Conservation (phyloP, 805 yeast genomes). For the Limtongozyma cylindracea region DNA sequence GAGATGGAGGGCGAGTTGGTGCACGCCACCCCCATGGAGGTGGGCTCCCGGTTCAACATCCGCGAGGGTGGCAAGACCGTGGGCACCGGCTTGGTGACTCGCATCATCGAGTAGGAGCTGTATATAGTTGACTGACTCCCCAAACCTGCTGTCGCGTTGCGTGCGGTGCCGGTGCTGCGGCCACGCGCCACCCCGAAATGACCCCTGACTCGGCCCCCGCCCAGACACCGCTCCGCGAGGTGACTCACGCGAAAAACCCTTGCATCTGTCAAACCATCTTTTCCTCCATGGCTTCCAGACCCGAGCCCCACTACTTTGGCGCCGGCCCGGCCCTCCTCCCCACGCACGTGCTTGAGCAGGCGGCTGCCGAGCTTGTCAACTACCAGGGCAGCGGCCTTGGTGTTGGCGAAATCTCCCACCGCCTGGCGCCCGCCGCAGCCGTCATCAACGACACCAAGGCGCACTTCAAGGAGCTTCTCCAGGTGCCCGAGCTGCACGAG, state of each 20-base stretch:
- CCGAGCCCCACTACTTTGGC: constrained; percentile 67
- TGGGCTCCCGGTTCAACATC: constrained; percentile 94
- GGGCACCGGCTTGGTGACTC: constrained; percentile 94
- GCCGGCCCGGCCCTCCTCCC: constrained; percentile 98
- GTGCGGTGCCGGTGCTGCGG: no score
- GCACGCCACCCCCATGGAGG: constrained; percentile 83
- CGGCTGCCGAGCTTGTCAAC: constrained; percentile 60
- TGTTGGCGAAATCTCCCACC: constrained; percentile 88
- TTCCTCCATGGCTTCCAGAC: no score
- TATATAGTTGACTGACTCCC: no score
- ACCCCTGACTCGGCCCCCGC: no score
- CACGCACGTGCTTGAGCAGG: constrained; percentile 59
- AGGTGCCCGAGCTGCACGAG: constrained; percentile 80
- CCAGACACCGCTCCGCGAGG: no score
- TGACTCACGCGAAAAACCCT: no score
- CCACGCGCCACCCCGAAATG: no score
- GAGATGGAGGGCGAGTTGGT: constrained; percentile 86
- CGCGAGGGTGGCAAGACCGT: constrained; percentile 99
- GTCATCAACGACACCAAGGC: constrained; percentile 59
- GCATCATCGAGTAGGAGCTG: constrained; percentile 46
- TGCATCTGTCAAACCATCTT: no score
- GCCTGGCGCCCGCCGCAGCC: constrained; percentile 59
- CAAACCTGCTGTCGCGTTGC: no score
- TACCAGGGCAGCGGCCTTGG: constrained; percentile 59
- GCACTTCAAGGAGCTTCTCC: constrained; percentile 34